Evolutionary conservation across 768 basidiomycete genomes (phyloP).

Genomic region (Hypholoma fasciculare): DNA sequence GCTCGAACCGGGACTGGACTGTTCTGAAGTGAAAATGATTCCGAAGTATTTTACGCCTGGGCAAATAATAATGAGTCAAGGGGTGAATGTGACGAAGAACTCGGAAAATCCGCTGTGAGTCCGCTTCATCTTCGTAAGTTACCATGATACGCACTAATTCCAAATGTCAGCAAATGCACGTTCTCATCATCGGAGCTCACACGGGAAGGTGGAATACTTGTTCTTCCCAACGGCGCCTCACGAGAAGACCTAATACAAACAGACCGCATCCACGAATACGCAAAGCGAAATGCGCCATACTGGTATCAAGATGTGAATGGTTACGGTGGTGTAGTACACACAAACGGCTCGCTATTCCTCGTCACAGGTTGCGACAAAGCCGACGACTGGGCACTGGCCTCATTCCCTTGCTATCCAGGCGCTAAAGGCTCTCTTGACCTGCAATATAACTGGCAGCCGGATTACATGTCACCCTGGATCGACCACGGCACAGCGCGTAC

Average conservation of each 20-base stretch:
- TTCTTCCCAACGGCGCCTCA: conserved; percentile 13
- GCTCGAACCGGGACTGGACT: conserved; percentile 1
- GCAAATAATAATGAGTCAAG: conserved; percentile 9
- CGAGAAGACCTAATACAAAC: conserved; percentile 12
- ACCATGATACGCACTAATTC: too few species aligned
- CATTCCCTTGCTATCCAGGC: conserved; percentile 4
- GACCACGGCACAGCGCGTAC: conserved; percentile 6
- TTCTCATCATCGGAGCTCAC: background rate
- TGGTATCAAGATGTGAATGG: conserved; percentile 15
- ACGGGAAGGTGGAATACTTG: conserved; percentile 11
- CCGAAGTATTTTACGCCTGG: conserved; percentile 6
- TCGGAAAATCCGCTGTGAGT: conserved; percentile 5
- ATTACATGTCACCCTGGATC: conserved; percentile 5
- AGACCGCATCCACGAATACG: conserved; percentile 4
- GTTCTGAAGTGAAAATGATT: background rate
- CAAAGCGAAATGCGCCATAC: conserved; percentile 4
- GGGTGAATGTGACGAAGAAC: background rate
- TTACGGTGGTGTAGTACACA: background rate
- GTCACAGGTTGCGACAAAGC: conserved; percentile 17
- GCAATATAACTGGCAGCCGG: background rate
- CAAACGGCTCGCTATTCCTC: conserved; percentile 14
- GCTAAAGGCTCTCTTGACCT: background rate
- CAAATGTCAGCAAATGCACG: too few species aligned
- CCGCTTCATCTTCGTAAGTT: background rate
- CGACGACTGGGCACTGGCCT: conserved; percentile 5